Percentiles rank a stretch among this genome's conserved stretches.
phyloP scores from a whole-genome alignment of 2,329 filamentous ascomycete genomes.

The Cladophialophora carrionii region DNA sequence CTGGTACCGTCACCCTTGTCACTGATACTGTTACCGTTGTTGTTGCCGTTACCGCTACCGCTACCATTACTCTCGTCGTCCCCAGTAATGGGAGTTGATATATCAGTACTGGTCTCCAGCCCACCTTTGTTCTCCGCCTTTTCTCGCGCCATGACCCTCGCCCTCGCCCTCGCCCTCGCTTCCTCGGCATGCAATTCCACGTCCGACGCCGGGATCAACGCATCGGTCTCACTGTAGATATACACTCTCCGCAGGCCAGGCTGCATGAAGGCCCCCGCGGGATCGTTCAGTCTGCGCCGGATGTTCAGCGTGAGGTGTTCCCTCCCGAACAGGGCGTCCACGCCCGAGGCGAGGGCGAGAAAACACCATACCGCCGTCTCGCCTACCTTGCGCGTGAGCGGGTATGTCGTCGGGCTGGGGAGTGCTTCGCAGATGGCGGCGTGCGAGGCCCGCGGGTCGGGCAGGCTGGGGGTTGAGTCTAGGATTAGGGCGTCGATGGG shows the following conservation, averaged over 20 bases:
- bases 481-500: slow-evolving; percentile 57
- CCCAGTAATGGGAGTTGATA: too few relatives aligned
- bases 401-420: slow-evolving; percentile 18
- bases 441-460: slow-evolving; percentile 12
- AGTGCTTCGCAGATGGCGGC: slow-evolving; percentile 28
- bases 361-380: slow-evolving; percentile 44
- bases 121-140: neutral
- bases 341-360: slow-evolving; percentile 46
- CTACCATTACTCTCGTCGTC: neutral
- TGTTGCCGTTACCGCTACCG: neutral
- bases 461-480: slow-evolving; percentile 42
- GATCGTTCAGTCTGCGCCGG: slow-evolving; percentile 41
- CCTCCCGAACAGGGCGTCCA: slow-evolving; percentile 39
- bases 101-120: too few relatives aligned
- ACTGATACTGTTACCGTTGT: too few relatives aligned
- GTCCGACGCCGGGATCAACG: slow-evolving; percentile 52
- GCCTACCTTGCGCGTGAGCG: slow-evolving; percentile 12
- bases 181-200: slow-evolving; percentile 55
- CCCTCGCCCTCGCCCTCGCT: slow-evolving; percentile 39
- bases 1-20: neutral
- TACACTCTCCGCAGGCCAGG: slow-evolving; percentile 55
- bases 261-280: slow-evolving; percentile 45
- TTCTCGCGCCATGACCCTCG: neutral
- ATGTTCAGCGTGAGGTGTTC: slow-evolving; percentile 41
- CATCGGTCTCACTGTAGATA: slow-evolving; percentile 56